These are phyloP conservation scores for Simmondsia chinensis DNA, from an alignment of 148 eudicot genomes.

Conservation along the genomic window DNA sequence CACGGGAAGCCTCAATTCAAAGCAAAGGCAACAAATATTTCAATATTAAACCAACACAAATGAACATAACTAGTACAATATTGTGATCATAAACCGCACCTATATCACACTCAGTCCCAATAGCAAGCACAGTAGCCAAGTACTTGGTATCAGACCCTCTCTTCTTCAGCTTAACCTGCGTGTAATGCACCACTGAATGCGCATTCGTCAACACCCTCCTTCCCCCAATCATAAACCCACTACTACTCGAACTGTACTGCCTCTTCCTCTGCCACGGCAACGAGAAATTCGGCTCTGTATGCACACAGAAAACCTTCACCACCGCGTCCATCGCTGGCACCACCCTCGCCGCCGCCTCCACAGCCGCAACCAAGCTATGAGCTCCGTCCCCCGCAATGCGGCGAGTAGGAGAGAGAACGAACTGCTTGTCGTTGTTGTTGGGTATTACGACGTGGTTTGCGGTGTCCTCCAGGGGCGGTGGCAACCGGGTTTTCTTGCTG, in stretches of 20 bases:
- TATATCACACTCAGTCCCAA: constrained; percentile 83
- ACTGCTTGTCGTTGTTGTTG: too few species aligned
- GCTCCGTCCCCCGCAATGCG: constrained; percentile 6
- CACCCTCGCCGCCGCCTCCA: constrained; percentile 24
- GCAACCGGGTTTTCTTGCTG: constrained; percentile 8
- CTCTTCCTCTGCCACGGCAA: constrained; percentile 88
- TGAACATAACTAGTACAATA: too few species aligned
- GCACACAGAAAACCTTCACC: constrained; percentile 82
- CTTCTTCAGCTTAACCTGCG: constrained; percentile 85
- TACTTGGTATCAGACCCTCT: constrained; percentile 82
- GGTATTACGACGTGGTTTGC: constrained; percentile 1
- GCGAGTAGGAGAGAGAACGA: constrained; percentile 2
- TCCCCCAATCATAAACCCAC: constrained; percentile 71
- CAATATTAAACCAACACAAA: neutral
- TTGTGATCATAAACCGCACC: constrained; percentile 57
- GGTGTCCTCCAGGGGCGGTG: constrained; percentile 4
- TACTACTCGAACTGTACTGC: constrained; percentile 82
- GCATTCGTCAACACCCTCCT: constrained; percentile 82
- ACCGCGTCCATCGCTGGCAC: constrained; percentile 74
- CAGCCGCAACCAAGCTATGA: constrained; percentile 1
- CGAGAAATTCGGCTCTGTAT: constrained; percentile 83
- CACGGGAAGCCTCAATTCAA: neutral
- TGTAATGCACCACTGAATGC: constrained; percentile 76
- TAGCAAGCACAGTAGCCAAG: constrained; percentile 74
- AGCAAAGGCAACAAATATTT: neutral